A percentile compares a stretch with the other conserved stretches of the same genome.
phyloP scores from a whole-genome alignment of 257 asterid genomes.

The Solanum rostratum region DNA sequence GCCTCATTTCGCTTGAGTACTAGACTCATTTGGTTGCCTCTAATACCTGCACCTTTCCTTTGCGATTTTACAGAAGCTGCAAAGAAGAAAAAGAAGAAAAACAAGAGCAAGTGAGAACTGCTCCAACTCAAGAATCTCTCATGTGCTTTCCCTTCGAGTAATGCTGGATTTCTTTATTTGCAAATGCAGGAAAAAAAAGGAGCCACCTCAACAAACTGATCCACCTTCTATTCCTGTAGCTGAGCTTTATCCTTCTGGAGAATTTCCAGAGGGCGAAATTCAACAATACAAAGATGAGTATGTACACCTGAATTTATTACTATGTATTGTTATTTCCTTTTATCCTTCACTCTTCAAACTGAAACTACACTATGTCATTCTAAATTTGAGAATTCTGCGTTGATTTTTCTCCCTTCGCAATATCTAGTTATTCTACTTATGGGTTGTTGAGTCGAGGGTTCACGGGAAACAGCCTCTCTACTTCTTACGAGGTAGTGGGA shows the following conservation, averaged over 20 bases:
- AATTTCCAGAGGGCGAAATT: conserved; percentile 98
- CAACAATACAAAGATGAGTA: conserved; percentile 94
- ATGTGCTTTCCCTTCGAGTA: neutral
- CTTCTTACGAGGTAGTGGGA: too few species aligned
- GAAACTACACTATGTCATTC: neutral
- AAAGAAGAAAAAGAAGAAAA: conserved; percentile 94
- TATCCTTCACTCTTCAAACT: neutral
- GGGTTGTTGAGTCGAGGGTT: too few species aligned
- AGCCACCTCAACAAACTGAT: conserved; percentile 67
- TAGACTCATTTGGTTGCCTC: neutral
- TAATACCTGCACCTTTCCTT: conserved; percentile 4
- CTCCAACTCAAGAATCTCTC: neutral
- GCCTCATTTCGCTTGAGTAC: neutral
- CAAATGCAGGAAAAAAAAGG: conserved; percentile 74
- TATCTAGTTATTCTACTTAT: too few species aligned
- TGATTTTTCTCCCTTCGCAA: neutral
- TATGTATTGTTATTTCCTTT: neutral
- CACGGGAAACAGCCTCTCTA: too few species aligned
- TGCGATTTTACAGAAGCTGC: conserved; percentile 52
- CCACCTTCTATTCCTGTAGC: conserved; percentile 80
- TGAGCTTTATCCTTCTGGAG: conserved; percentile 82
- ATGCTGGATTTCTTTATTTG: neutral
- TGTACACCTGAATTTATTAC: conserved; percentile 9
- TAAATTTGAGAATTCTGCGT: neutral
- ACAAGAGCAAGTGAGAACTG: conserved; percentile 71